Evolutionary conservation across 1,284 basidiomycete species (phyloP).

Genomic region (Gomphus sp.): DNA sequence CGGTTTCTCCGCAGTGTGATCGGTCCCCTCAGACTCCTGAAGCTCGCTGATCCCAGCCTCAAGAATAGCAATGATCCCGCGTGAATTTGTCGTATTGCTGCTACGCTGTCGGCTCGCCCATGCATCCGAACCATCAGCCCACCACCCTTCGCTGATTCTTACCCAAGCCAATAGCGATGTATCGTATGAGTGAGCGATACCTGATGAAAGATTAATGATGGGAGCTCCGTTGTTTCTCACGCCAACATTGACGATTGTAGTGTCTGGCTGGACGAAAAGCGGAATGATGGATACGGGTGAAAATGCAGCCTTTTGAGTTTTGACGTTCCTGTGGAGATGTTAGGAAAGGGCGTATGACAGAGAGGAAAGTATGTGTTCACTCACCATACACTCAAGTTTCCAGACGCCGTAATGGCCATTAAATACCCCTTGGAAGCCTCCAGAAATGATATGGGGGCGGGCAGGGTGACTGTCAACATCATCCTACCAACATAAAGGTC

Average conservation of each 20-base stretch:
- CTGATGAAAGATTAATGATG: conserved; percentile 66
- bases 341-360: conserved; percentile 2
- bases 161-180: conserved; percentile 54
- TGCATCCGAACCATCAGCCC: conserved; percentile 68
- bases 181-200: conserved; percentile 73
- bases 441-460: conserved; percentile 60
- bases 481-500: conserved; percentile 33
- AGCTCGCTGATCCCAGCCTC: conserved; percentile 49
- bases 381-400: conserved; percentile 69
- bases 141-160: conserved; percentile 71
- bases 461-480: conserved; percentile 69
- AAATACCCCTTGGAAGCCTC: conserved; percentile 56
- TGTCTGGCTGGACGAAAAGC: conserved; percentile 49
- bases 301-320: conserved; percentile 53
- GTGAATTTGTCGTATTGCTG: conserved; percentile 27
- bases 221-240: conserved; percentile 74
- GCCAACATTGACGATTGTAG: conserved; percentile 45
- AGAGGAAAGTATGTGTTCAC: conserved; percentile 14
- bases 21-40: conserved; percentile 22
- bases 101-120: conserved; percentile 64
- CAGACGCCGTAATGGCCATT: conserved; percentile 63
- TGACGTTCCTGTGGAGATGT: conserved; percentile 51
- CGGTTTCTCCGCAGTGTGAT: conserved; percentile 26
- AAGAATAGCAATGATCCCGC: conserved; percentile 42
- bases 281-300: conserved; percentile 53